Base-by-base conservation (phyloP, 768 basidiomycete genomes). In the Daedalea quercina region DNA sequence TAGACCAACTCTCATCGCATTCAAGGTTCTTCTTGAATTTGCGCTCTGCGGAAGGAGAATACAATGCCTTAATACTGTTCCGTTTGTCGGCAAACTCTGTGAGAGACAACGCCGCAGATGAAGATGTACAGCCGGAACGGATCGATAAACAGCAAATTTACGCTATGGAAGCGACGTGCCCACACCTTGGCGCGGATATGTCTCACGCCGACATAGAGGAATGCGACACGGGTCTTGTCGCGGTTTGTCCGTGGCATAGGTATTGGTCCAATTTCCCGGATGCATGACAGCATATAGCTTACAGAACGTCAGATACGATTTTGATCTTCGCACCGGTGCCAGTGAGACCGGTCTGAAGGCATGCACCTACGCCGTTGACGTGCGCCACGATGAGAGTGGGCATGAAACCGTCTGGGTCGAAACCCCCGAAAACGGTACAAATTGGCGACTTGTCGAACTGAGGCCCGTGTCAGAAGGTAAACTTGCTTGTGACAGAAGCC, bases 191-290 rank as follows among this genome's bases (percentile, higher is more conserved):
- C 2, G 87, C 87, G 20, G 87, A 90, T 51, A 73, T 90, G 67
- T 85, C 83, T 13, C 85, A 89, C 70, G 87, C 86, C 1, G 85
- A 87, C 37, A 85, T 87, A n/a, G 85, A 87, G 60, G 81, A 75
- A 48, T 82, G 76, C 55, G 82, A 83, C 46, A 69, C 67, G 12
- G 76, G 78, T 19, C 57, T 79, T 2, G 79, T 87, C 1, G 81
- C 81, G 9, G 85, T 87, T 11, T 88, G 85, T 66, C 86, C 85
- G 2, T 88, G 86, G 85, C 85, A 87, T 64, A 73, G 83, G 84
- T 81, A 44, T 8, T 47, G n/a, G n/a, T n/a, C n/a, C n/a, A 42
- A 53, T 47, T 24, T 13, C 9, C 8, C 19, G 3, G 15, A 22
- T 50, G 17, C 47, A 24, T 50, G 9, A 15, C n/a, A 11, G 25